phyloP scores from a whole-genome alignment of 257 asterid genomes.

The Capsicum baccatum region DNA sequence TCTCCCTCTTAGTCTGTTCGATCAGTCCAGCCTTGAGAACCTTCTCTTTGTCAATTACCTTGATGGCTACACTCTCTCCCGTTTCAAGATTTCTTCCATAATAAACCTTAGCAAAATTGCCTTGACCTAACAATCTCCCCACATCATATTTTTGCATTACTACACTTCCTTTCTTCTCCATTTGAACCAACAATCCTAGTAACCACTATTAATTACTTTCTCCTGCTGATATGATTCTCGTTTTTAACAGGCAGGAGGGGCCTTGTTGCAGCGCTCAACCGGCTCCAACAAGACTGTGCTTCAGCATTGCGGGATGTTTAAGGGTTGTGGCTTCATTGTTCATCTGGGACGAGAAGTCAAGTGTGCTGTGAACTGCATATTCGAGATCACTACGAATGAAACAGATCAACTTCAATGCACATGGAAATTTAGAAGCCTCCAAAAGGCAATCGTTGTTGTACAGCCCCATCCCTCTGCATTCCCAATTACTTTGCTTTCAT shows the following conservation, averaged over 20 bases:
- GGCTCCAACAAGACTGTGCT: slow-evolving; percentile 38
- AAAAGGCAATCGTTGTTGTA: slow-evolving; percentile 1
- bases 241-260: slow-evolving; percentile 30
- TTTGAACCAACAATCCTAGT: slow-evolving; percentile 26
- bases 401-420: not conserved
- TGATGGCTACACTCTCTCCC: slow-evolving; percentile 77
- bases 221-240: slow-evolving; percentile 18
- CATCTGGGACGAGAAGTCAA: slow-evolving; percentile 38
- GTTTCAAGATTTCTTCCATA: slow-evolving; percentile 64
- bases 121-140: slow-evolving; percentile 86
- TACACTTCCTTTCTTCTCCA: slow-evolving; percentile 63
- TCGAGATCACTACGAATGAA: not conserved
- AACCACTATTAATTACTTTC: slow-evolving; percentile 14
- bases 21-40: slow-evolving; percentile 65
- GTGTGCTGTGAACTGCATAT: slow-evolving; percentile 13
- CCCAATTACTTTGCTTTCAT: slow-evolving; percentile 14
- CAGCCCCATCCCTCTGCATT: slow-evolving; percentile 22
- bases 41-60: slow-evolving; percentile 80
- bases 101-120: slow-evolving; percentile 84
- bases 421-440: slow-evolving; percentile 18
- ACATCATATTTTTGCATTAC: slow-evolving; percentile 75
- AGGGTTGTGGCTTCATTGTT: slow-evolving; percentile 28
- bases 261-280: slow-evolving; percentile 37
- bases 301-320: slow-evolving; percentile 34
- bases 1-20: slow-evolving; percentile 77